Base-by-base conservation (phyloP, 1,284 basidiomycete species). In the Boletellus deceptivus region DNA sequence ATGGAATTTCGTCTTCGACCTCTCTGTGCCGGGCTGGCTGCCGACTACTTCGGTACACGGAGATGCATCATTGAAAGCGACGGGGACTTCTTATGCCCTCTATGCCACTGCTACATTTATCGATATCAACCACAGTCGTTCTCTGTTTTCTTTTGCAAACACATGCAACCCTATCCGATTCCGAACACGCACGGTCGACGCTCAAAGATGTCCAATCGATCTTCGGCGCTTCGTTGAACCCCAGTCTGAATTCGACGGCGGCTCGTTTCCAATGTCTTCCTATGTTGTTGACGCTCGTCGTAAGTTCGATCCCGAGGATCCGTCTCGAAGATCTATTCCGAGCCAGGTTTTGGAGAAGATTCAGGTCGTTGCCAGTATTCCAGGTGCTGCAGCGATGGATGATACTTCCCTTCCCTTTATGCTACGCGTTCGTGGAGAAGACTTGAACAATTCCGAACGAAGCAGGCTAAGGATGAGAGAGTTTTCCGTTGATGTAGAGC, bases 21-120 rank as follows among this genome's bases (percentile, higher is more conserved):
- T 91, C 6, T 75, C 79, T 17, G 68, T 90, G 20, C 88, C 88
- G 6, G 89, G 89, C 10, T 91, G 89, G 89, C 73, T 91, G 5
- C 89, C 89, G 14, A 73, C 76, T 1, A 78, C 79, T 14, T 73
- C 79, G 11, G 53, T 55, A 2, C 77, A 80, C 54, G 80, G 82
- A 20, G 64, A 77, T 27, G 52, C 55, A 9, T 55, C 54, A 18
- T 31, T 54, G 22, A 74, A 75, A 9, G 70, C 72, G 16, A 61
- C 77, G 20, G 85, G 86, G 18, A 78, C 80, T 16, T 75, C 73
- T 46, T 91, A 91, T 61, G 71, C 74, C n/a, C 73, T 91, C 31
- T 81, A 80, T 58, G 85, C 86, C 10, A 78, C 78, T 22, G 86
- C 84, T 6, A 80, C 75, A 55, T 84, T 82, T 57, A 55, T 71